A percentile compares a stretch with the other conserved stretches of the same genome.
phyloP scores from a whole-genome alignment of 352 stramenopile genomes.

The Phytophthora crassamura region DNA sequence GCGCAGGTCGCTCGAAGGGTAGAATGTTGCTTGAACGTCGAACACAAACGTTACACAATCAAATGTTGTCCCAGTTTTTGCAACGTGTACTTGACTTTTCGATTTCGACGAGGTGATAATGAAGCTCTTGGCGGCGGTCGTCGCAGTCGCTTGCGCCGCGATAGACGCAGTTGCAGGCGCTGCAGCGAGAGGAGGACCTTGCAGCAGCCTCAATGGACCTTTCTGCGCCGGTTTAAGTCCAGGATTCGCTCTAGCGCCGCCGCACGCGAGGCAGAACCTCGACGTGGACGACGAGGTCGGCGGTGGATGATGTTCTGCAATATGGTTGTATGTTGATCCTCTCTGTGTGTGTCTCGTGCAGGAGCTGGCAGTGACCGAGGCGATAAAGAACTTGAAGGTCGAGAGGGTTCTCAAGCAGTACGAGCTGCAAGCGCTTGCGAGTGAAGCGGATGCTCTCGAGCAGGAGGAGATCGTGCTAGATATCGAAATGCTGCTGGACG shows the following conservation, averaged over 20 bases:
- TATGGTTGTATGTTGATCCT: background rate
- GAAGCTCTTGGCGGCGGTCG: slow-evolving; percentile 4
- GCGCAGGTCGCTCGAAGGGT: slow-evolving; percentile 20
- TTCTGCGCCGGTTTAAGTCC: slow-evolving; percentile 47
- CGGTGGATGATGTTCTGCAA: too few relatives aligned
- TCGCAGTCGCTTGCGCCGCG: slow-evolving; percentile 18
- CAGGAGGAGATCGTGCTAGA: slow-evolving; percentile 49
- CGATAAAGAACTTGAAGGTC: slow-evolving; percentile 55
- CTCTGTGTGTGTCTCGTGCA: slow-evolving; percentile 17
- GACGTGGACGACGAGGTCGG: slow-evolving; percentile 45
- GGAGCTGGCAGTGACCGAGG: slow-evolving; percentile 31
- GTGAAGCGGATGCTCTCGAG: slow-evolving; percentile 20
- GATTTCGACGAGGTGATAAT: slow-evolving; percentile 20
- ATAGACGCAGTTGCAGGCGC: background rate
- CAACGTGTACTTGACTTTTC: slow-evolving; percentile 17
- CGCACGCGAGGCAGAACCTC: slow-evolving; percentile 51
- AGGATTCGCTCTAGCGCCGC: slow-evolving; percentile 42
- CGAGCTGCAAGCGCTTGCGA: slow-evolving; percentile 48
- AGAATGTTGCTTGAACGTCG: background rate
- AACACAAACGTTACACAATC: slow-evolving; percentile 5
- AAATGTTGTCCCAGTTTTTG: slow-evolving; percentile 21
- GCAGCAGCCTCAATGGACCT: slow-evolving; percentile 77
- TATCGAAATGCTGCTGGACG: slow-evolving; percentile 62
- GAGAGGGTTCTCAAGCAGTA: slow-evolving; percentile 76
- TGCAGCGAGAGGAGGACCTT: slow-evolving; percentile 14